phyloP scores from a whole-genome alignment of 768 basidiomycete genomes.

The Boletus reticuloceps region DNA sequence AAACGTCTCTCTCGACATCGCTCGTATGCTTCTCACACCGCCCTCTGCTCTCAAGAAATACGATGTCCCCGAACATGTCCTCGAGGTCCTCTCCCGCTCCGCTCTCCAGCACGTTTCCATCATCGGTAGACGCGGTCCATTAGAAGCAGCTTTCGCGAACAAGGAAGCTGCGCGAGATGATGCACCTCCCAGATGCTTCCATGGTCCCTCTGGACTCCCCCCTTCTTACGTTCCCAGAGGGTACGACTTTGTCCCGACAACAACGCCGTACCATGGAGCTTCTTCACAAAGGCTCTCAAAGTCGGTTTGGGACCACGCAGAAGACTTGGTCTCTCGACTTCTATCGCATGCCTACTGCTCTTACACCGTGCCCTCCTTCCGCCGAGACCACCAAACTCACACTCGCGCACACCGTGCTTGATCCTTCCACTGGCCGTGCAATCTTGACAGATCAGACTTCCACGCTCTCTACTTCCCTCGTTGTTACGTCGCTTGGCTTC shows the following conservation, averaged over 20 bases:
- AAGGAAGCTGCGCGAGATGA: slow-evolving; percentile 93
- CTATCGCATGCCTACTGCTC: slow-evolving; percentile 64
- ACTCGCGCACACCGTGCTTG: slow-evolving; percentile 60
- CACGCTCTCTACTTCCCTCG: slow-evolving; percentile 62
- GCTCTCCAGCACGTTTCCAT: slow-evolving; percentile 76
- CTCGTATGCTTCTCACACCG: slow-evolving; percentile 81
- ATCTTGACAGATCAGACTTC: slow-evolving; percentile 56
- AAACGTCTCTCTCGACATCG: slow-evolving; percentile 91
- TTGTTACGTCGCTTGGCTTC: slow-evolving; percentile 89
- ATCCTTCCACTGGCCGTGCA: slow-evolving; percentile 45
- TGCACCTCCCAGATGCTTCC: slow-evolving; percentile 55
- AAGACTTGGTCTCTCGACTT: slow-evolving; percentile 85
- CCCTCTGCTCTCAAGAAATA: slow-evolving; percentile 60
- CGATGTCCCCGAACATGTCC: slow-evolving; percentile 75
- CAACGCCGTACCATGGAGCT: slow-evolving; percentile 67
- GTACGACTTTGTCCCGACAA: slow-evolving; percentile 49
- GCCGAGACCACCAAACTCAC: slow-evolving; percentile 41
- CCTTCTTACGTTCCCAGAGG: slow-evolving; percentile 39
- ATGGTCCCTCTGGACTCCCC: slow-evolving; percentile 60
- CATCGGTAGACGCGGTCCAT: slow-evolving; percentile 81
- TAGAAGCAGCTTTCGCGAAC: slow-evolving; percentile 86
- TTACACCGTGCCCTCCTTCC: slow-evolving; percentile 29
- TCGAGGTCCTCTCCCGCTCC: slow-evolving; percentile 63
- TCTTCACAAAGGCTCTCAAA: slow-evolving; percentile 61
- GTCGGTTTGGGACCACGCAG: slow-evolving; percentile 42